A percentile compares a stretch with the other conserved stretches of the same genome.
Conservation (phyloP, 139 green algal species). For the Chlorella sp. region DNA sequence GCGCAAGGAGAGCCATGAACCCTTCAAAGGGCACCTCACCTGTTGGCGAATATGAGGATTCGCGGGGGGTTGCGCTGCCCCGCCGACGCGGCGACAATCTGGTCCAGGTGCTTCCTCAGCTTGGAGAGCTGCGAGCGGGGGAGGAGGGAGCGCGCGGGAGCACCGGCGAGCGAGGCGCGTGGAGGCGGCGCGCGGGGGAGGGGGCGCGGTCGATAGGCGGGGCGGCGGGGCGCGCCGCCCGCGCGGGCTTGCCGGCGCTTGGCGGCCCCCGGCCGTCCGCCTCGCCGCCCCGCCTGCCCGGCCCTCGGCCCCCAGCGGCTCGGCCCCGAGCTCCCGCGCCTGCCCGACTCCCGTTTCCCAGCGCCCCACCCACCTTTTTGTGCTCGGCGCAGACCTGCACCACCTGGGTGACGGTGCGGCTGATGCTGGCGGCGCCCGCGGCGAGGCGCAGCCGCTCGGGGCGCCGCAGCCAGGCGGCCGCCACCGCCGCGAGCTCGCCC, state of each 20-base stretch:
- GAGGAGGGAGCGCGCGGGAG: too few species aligned
- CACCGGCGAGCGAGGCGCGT: too few species aligned
- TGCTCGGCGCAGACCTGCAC: constrained; percentile 91
- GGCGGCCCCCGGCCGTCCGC: too few species aligned
- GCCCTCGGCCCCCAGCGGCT: too few species aligned
- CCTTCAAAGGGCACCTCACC: too few species aligned
- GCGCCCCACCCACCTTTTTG: constrained; percentile 73
- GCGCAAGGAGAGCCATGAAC: too few species aligned
- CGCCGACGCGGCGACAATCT: constrained; percentile 25
- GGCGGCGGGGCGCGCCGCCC: too few species aligned
- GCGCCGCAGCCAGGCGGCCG: constrained; percentile 58
- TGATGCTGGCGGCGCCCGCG: constrained; percentile 57
- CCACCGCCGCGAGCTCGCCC: constrained; percentile 44
- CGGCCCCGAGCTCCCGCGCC: background rate
- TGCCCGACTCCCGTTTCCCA: background rate
- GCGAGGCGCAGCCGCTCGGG: constrained; percentile 20
- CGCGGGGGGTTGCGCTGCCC: constrained; percentile 60
- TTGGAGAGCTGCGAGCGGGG: constrained; percentile 77
- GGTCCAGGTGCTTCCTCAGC: constrained; percentile 72
- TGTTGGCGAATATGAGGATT: constrained; percentile 89
- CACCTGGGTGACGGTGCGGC: constrained; percentile 72
- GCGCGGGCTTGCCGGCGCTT: too few species aligned
- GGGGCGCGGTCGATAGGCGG: too few species aligned
- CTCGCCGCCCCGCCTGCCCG: too few species aligned
- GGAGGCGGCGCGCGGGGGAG: too few species aligned